Evolutionary conservation across 148 eudicot genomes (phyloP), one percentile per base, ranked within the genome.

Genomic region (Mesembryanthemum crystallinum): DNA sequence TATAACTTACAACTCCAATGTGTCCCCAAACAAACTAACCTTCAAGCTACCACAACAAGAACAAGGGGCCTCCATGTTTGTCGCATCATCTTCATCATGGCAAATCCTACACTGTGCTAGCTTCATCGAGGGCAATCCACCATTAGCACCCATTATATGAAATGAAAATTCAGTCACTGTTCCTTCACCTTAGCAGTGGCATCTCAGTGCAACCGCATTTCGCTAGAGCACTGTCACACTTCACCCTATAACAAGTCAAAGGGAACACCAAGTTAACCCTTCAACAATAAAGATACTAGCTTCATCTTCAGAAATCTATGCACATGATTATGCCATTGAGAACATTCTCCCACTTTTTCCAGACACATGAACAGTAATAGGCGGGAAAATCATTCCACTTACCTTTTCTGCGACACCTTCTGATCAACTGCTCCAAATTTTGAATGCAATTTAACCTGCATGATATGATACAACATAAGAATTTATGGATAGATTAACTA

Each of bases 1-100:
- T 10, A 12, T 30, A 54, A 33, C 5, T 62, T 79, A 5, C 67
- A 70, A 52, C 52, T 28, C 51, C n/a, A 80, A 75, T 14, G 23
- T 58, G 63, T 67, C 30, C 9, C 58, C 11, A 61, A 76, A 69
- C 76, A 80, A 75, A 65, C 86, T 43, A 7, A 91, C 98, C 97
- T 89, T 91, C 72, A 93, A 82, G 85, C 90, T 91, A 71, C 94
- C 98, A 69, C 89, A 79, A 72, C 98, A 93, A 24, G 89, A 85
- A 79, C 97, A 93, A 1, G 98, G 98, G 23, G 84, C 73, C 88
- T 93, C 98, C 97, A 93, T 88, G 61, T 85, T 89, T 1, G 88
- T 80, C 32, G 86, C 80, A 55, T 89, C 90, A 76, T 93, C 97
- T 70, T 89, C 97, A 74, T 89, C 97, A 25, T 91, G 94, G 80